A percentile compares a stretch with the other conserved stretches of the same genome.
Conservation (phyloP, 1,284 basidiomycete genomes). For the Cerrena zonata region DNA sequence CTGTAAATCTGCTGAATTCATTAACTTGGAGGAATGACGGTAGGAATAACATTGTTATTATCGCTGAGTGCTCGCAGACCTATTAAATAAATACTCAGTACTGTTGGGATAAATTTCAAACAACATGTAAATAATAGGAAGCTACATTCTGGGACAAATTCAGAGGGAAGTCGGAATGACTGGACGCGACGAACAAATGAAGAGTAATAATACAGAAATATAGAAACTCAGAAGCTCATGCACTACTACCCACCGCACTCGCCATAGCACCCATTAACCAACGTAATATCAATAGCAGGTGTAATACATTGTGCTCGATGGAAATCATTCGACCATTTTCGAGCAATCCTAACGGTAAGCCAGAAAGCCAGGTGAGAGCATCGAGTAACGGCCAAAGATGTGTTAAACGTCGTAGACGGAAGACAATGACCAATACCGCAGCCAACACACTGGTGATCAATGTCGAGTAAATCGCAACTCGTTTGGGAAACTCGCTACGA, state of each 20-base stretch:
- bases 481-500: slow-evolving; percentile 16
- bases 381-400: slow-evolving; percentile 24
- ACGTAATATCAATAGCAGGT: slow-evolving; percentile 22
- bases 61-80: too few species aligned
- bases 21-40: too few species aligned
- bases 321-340: slow-evolving; percentile 23
- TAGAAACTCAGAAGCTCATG: too few species aligned
- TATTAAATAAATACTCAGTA: too few species aligned
- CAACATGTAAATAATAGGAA: too few species aligned
- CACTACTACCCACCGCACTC: slow-evolving; percentile 21
- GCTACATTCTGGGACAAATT: too few species aligned
- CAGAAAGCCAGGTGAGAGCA: slow-evolving; percentile 21
- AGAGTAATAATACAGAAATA: too few species aligned
- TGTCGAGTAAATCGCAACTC: slow-evolving; percentile 19
- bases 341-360: slow-evolving; percentile 20
- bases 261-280: slow-evolving; percentile 28
- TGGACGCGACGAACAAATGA: too few species aligned
- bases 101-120: too few species aligned
- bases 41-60: too few species aligned
- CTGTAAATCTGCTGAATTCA: too few species aligned
- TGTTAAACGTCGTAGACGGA: slow-evolving; percentile 3
- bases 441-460: slow-evolving; percentile 15
- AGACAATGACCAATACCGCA: slow-evolving; percentile 17
- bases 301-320: slow-evolving; percentile 21
- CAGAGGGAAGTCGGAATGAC: too few species aligned